Evolutionary conservation across 805 yeast genomes (phyloP), one percentile per base, ranked within the genome.

Genomic region (Candida chilensis): DNA sequence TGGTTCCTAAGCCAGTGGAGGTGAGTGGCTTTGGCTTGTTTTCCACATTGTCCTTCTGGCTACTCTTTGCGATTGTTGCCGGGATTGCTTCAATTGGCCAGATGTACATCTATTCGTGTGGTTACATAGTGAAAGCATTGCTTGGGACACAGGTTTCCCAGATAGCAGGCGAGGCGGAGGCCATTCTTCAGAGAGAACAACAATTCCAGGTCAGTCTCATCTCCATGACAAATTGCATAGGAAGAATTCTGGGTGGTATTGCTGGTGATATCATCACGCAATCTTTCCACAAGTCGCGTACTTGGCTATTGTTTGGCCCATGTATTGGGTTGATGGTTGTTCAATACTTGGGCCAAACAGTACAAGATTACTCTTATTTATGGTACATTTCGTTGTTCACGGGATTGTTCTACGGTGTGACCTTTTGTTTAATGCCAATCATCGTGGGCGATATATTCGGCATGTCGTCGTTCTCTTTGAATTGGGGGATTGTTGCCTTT

Each of bases 401-500:
- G 18, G 94, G 94, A 0, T 57, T 77, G 21, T 79, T 78, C 24
- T 83, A 83, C 52, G 94, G 94, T 1, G 68, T 74, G 37, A 64
- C 77, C 15, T 79, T 79, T 54, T 81, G 88, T 29, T 63, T 79
- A 6, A 68, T 72, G 52, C 92, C 94, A 4, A 74, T 82, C n/a
- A 71, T 83, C 14, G 67, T 79, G n/a, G 71, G 85, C 12, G 90
- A 83, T 39, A 52, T 67, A 7, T 82, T 80, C 54, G 92, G 92
- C 2, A 69, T 83, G 58, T 59, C 59, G 12, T 62, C 69, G 31
- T 79, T 81, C 42, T 70, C 83, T 5, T 74, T 69, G 39, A 79
- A 79, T 43, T 82, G 87, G 84, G 94, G 94, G 0, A 46, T 76
- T 20, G 65, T 79, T 15, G 74, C 78, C 8, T 44, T 78, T 31